A percentile compares a stretch with the other conserved stretches of the same genome.
phyloP scores from a whole-genome alignment of 495 filamentous ascomycete genomes.

The Penicillium canariense region DNA sequence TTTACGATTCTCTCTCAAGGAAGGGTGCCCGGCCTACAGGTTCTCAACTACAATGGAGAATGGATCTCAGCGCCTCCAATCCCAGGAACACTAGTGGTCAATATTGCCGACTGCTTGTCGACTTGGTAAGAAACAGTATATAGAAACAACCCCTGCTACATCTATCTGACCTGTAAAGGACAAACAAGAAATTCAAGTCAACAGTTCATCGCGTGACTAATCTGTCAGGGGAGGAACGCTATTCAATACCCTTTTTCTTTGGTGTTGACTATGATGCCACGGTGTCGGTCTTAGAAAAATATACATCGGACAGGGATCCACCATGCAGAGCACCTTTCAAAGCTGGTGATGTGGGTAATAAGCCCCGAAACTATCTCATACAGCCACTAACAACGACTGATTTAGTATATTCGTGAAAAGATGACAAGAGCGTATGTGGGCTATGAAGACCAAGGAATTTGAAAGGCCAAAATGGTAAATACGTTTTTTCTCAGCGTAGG shows the following conservation, averaged over 20 bases:
- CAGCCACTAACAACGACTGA: background rate
- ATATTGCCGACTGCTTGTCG: conserved; percentile 48
- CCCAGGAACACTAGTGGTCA: conserved; percentile 47
- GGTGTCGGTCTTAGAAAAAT: conserved; percentile 22
- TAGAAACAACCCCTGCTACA: background rate
- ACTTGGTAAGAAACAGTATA: conserved; percentile 32
- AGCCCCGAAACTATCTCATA: background rate
- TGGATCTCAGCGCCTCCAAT: conserved; percentile 47
- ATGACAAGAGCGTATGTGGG: conserved; percentile 18
- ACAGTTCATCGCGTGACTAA: conserved; percentile 52
- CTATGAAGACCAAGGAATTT: conserved; percentile 5
- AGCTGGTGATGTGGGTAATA: conserved; percentile 24
- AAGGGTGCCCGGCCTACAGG: conserved; percentile 43
- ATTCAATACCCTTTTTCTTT: conserved; percentile 51
- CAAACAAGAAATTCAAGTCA: conserved; percentile 45
- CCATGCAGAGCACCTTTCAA: conserved; percentile 23
- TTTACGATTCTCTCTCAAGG: conserved; percentile 43
- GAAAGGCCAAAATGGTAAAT: background rate
- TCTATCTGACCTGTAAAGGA: conserved; percentile 17
- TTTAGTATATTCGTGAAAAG: conserved; percentile 19
- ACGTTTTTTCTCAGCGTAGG: background rate
- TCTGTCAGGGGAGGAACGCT: conserved; percentile 41
- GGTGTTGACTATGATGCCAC: conserved; percentile 32
- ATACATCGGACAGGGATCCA: conserved; percentile 14
- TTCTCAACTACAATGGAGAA: conserved; percentile 36